Evolutionary conservation across 78 protist genomes (phyloP).

Genomic region (Abeoforma whisleri): DNA sequence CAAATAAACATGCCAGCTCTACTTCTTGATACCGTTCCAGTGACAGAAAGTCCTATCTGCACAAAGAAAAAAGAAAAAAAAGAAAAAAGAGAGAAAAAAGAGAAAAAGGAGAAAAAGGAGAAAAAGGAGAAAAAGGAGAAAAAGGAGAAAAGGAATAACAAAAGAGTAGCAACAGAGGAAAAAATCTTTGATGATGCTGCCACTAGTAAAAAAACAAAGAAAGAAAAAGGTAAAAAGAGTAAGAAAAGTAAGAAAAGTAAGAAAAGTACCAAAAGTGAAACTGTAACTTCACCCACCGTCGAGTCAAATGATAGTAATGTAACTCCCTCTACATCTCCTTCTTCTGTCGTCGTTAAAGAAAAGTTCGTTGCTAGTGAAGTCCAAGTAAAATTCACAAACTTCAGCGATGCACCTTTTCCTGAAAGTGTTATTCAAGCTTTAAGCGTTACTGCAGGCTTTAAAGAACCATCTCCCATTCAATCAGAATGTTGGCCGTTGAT

Average conservation of each 20-base stretch:
- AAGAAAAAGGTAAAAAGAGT: neutral
- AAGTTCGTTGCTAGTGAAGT: too few relatives aligned
- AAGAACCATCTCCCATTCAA: constrained; percentile 68
- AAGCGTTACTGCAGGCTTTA: constrained; percentile 39
- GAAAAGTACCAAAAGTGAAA: neutral
- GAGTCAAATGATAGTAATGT: neutral
- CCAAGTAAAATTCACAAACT: too few relatives aligned
- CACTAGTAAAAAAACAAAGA: neutral
- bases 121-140: neutral
- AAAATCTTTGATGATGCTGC: neutral
- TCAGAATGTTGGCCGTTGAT: constrained; percentile 66
- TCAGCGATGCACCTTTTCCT: constrained; percentile 50
- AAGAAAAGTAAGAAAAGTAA: neutral
- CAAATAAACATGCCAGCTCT: too few relatives aligned
- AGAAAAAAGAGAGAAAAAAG: constrained; percentile 10
- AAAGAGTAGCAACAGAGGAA: neutral
- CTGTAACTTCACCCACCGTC: neutral
- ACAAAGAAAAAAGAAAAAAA: neutral
- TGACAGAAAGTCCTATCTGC: neutral
- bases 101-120: constrained; percentile 26
- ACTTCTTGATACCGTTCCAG: too few relatives aligned
- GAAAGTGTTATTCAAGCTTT: constrained; percentile 7
- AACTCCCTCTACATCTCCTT: too few relatives aligned
- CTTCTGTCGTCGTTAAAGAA: too few relatives aligned
- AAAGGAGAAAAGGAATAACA: neutral